Base-by-base conservation (phyloP, 768 basidiomycete species). In the Terana coerulea region DNA sequence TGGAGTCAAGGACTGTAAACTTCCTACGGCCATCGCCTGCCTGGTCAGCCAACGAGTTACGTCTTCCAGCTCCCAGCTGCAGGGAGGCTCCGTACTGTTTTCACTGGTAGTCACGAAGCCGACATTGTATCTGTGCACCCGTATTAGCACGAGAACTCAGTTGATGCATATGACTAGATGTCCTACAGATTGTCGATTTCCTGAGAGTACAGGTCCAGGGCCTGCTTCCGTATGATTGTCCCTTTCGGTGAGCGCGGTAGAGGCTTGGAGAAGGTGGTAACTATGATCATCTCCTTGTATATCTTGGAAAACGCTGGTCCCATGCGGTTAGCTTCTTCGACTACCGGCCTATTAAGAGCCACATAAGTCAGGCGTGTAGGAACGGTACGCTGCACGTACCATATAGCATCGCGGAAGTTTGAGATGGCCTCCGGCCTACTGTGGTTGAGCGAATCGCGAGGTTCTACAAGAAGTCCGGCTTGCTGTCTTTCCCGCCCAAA, bases 241-340 rank as follows among this genome's bases (percentile, higher is more conserved):
- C 52, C 51, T 33, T 64, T 64, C 10, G 26, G 57, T 4, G 63
- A 56, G 30, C 57, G 51, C 1, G 51, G 49, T 6, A 64, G 29
- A 1, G 59, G 57, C 50, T 56, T 58, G 19, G n/a, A 34, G 5
- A 61, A 49, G 4, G 48, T 28, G 4, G 62, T 55, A 14, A 64
- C 51, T 2, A 64, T 11, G 11, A 64, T 59, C 61, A 62, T 62
- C 47, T 65, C 62, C 45, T 60, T 61, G 54, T 56, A 64, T 19
- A 64, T 60, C 25, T 55, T 52, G 2, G 56, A 57, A 47, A 58
- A 59, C 30, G 56, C 44, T 1, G 62, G 61, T 4, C 52, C 57
- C 5, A 41, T 21, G 12, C 7, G 29, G 46, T 64, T 64, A 6
- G 59, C 59, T 22, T 59, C 50, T 24, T 62, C 62, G 2, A 62